phyloP scores from a whole-genome alignment of 1,139 yeast species.

The Nakaseomyces bracarensis region DNA sequence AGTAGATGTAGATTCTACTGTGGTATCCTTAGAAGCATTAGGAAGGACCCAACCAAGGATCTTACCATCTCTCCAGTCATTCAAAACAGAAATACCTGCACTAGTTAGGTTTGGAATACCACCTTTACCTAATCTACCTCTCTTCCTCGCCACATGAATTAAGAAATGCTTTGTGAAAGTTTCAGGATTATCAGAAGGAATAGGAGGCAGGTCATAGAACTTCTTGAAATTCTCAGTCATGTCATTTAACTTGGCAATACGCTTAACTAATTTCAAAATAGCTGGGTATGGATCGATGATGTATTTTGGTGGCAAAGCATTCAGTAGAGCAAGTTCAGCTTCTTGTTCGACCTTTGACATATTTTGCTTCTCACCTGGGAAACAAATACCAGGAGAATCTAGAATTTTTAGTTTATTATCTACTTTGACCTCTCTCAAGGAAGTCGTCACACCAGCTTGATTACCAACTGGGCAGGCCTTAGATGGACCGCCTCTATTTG shows the following conservation, averaged over 20 bases:
- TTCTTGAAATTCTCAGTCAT: conserved; percentile 70
- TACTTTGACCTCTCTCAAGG: conserved; percentile 83
- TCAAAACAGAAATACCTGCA: conserved; percentile 76
- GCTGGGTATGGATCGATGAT: conserved; percentile 81
- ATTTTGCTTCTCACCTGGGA: conserved; percentile 60
- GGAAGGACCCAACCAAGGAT: conserved; percentile 88
- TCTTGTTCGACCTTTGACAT: conserved; percentile 57
- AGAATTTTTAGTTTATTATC: conserved; percentile 81
- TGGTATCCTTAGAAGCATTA: conserved; percentile 47
- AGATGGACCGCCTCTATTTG: conserved; percentile 65
- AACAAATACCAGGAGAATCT: conserved; percentile 97
- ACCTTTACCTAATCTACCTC: conserved; percentile 88
- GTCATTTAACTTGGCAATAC: conserved; percentile 59
- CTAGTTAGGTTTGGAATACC: conserved; percentile 85
- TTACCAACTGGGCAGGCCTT: conserved; percentile 95
- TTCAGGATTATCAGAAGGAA: conserved; percentile 52
- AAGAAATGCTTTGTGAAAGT: conserved; percentile 75
- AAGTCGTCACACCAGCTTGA: conserved; percentile 93
- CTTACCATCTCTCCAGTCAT: conserved; percentile 97
- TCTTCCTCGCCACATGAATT: conserved; percentile 85
- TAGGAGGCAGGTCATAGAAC: conserved; percentile 74
- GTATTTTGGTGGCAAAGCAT: conserved; percentile 85
- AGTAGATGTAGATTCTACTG: conserved; percentile 20
- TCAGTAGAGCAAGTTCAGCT: conserved; percentile 78
- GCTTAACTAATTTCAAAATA: conserved; percentile 64